Base-by-base conservation (phyloP, 108 stramenopile genomes). In the Parmales sp. region DNA sequence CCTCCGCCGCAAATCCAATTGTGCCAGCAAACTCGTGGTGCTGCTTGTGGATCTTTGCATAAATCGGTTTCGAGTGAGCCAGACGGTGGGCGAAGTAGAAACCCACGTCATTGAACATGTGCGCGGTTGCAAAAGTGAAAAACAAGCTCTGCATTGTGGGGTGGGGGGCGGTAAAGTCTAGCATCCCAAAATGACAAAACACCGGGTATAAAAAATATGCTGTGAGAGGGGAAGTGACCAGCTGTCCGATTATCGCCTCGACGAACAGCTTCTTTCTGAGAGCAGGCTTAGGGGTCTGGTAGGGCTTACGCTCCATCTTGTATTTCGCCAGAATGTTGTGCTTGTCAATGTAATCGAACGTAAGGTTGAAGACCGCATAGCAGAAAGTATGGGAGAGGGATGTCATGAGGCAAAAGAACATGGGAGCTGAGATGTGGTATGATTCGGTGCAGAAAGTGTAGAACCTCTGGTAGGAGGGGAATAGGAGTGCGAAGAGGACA, bases 21-120 rank as follows among this genome's bases (percentile, higher is more conserved):
- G 70, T 67, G 6, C 37, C 50, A 7, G 63, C 28, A 37, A 45
- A 75, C 48, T 69, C 49, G 66, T 75, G 74, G 46, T 75, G 74
- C 49, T 75, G 60, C 49, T 75, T 75, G 38, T 75, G 74, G 26
- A 75, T 64, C 18, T 49, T 25, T 18, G 38, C 34, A 43, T 75
- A 75, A n/a, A 75, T 25, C 31, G 54, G 13, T 34, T 60, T 60
- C 20, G 13, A n/a, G 70, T 75, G 74, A 13, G 48, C 44, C 16
- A 68, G 19, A 13, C 74, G 45, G 51, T 75, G 74, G 23, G 70
- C 34, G 70, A 69, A 75, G 54, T 75, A 75, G 66, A 75, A 75
- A 46, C 66, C 45, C 36, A 69, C 29, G 51, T 71, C 66, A 37
- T 75, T 72, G 45, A 75, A 68, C 38, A 71, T 39, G 63, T 71